These are phyloP conservation scores for Rhizoctonia solani DNA, from an alignment of 1,284 basidiomycete species.

Conservation along the genomic window DNA sequence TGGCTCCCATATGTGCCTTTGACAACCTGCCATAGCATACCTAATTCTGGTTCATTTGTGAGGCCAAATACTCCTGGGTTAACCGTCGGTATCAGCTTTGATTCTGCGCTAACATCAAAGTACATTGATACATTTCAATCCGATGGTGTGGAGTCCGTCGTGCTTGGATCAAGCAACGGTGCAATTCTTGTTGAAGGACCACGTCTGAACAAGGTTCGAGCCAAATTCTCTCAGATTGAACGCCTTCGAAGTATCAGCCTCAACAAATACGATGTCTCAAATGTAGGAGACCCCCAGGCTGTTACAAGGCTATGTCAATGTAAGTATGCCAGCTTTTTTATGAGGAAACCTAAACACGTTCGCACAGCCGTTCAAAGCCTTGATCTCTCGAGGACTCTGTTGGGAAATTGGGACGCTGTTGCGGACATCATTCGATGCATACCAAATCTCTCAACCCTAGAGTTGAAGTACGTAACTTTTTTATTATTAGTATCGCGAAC, in stretches of 20 bases:
- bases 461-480: constrained; percentile 67
- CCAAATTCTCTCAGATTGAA: constrained; percentile 68
- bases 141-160: constrained; percentile 62
- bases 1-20: not conserved
- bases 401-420: constrained; percentile 74
- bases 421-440: constrained; percentile 68
- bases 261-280: constrained; percentile 67
- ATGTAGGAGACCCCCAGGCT: constrained; percentile 57
- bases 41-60: constrained; percentile 73
- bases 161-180: constrained; percentile 80
- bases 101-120: constrained; percentile 72
- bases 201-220: constrained; percentile 74
- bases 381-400: constrained; percentile 79
- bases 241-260: constrained; percentile 78
- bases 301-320: constrained; percentile 69
- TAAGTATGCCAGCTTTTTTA: constrained; percentile 48
- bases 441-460: constrained; percentile 63
- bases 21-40: constrained; percentile 47
- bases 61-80: constrained; percentile 60
- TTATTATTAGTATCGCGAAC: not conserved
- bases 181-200: constrained; percentile 87
- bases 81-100: constrained; percentile 68
- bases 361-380: constrained; percentile 72
- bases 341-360: constrained; percentile 14
- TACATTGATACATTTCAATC: constrained; percentile 65